Evolutionary conservation across 495 filamentous ascomycete species (phyloP), one percentile per base, ranked within the genome.

Genomic region (Aspergillus avenaceus): DNA sequence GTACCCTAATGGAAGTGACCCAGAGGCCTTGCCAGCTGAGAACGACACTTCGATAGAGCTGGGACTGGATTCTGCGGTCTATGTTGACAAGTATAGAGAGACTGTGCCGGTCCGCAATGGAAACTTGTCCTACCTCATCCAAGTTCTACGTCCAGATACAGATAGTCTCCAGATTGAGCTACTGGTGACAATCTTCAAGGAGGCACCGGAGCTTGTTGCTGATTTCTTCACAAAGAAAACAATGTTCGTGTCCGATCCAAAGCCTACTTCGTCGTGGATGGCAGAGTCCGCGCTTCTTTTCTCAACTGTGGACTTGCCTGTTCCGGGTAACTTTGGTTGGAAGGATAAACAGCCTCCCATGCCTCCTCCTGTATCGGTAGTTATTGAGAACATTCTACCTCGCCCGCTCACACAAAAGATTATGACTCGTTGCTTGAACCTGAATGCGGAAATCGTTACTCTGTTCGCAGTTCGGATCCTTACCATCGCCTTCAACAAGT

Each of bases 221-320:
- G 80, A 87, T 55, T 97, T 91, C 63, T 97, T 96, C 56, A 74
- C 80, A 42, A 83, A 79, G 60, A 90, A 86, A 63, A 84, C 83
- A 34, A 78, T 82, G 57, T 95, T 97, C 64, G 77, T 83, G 4
- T 88, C 95, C 42, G 95, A 97, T 22, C 91, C 93, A 0, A 97
- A 96, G 59, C 74, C 91, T 8, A 90, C 90, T 1, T 77, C 88
- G 0, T 92, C 91, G 4, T 99, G 93, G 93, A 85, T 97, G 56
- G 91, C 91, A 16, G 96, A 91, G 61, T 90, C 88, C 3, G 78
- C 89, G 0, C 88, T 97, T 46, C 67, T 99, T 5, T 91, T 93
- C 63, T 86, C 85, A 19, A 76, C 79, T 1, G 78, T 97, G 6
- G 77, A 85, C 46, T 63, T 96, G 19, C 84, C 86, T 11, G 71